Conservation (phyloP, 441 rosid species). For the Pelargonium australe region DNA sequence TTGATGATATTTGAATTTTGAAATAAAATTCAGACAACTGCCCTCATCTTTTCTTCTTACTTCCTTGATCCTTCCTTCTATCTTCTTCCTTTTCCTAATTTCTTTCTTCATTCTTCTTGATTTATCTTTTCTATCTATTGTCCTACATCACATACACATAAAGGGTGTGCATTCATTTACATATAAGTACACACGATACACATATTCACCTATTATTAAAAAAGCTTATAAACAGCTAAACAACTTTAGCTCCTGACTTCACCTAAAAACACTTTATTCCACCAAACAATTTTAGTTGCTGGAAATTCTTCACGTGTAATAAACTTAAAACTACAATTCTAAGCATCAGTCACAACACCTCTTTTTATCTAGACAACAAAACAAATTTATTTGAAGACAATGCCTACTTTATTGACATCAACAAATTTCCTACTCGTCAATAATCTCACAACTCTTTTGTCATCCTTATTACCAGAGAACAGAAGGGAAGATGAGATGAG, state of each 20-base stretch:
- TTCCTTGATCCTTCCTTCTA: too few relatives aligned
- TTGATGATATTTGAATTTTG: too few relatives aligned
- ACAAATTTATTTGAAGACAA: background rate
- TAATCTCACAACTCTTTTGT: background rate
- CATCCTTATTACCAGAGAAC: background rate
- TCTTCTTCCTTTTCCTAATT: too few relatives aligned
- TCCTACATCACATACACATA: too few relatives aligned
- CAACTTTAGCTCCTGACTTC: background rate
- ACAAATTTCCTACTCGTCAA: background rate
- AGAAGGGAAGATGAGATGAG: slow-evolving; percentile 15
- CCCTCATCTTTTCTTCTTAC: too few relatives aligned
- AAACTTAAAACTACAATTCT: background rate
- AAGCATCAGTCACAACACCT: background rate
- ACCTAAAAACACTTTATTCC: background rate
- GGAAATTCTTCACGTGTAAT: background rate
- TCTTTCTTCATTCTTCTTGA: too few relatives aligned
- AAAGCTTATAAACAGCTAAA: background rate
- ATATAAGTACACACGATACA: background rate
- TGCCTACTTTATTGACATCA: slow-evolving; percentile 3
- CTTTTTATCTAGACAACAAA: background rate
- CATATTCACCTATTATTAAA: slow-evolving; percentile 1
- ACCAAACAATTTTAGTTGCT: background rate
- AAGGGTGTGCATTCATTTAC: background rate
- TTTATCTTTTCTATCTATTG: too few relatives aligned
- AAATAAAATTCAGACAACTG: too few relatives aligned